Evolutionary conservation across 2,329 filamentous ascomycete genomes (phyloP).

Genomic region (Didymella arachidicola): DNA sequence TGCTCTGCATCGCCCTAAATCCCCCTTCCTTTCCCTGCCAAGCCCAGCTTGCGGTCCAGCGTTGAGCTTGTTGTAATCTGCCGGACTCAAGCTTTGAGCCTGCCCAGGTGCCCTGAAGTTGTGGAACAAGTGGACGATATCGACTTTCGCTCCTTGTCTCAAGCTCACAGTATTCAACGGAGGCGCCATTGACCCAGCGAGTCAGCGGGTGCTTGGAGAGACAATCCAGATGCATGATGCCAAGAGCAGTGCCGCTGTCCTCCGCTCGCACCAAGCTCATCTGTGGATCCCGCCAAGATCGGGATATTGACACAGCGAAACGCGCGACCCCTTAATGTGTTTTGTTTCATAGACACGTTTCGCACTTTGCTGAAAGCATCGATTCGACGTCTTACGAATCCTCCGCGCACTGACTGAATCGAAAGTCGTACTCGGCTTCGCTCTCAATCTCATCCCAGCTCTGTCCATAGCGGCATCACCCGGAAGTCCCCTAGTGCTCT

Average conservation of each 20-base stretch:
- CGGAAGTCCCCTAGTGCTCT: neutral
- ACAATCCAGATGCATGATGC: neutral
- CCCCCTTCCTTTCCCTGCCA: neutral
- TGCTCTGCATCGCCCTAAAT: conserved; percentile 2
- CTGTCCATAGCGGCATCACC: neutral
- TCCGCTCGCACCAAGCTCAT: conserved; percentile 8
- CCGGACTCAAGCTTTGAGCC: no score
- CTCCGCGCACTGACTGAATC: neutral
- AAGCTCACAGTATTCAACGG: neutral
- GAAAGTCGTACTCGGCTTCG: conserved; percentile 8
- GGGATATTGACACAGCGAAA: neutral
- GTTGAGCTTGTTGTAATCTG: conserved; percentile 1
- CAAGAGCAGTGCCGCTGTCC: conserved; percentile 4
- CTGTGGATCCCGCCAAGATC: conserved; percentile 4
- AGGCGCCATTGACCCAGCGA: neutral
- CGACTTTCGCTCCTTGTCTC: neutral
- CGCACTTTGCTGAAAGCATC: neutral
- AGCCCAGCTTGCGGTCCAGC: neutral
- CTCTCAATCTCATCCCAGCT: neutral
- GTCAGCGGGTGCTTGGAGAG: neutral
- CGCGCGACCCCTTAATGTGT: conserved; percentile 13
- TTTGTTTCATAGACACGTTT: conserved; percentile 6
- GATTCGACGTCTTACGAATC: neutral
- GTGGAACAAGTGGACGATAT: neutral
- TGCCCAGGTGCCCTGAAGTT: neutral